Evolutionary conservation across 2,329 filamentous ascomycete genomes (phyloP).

Genomic region (Fusarium sp.): DNA sequence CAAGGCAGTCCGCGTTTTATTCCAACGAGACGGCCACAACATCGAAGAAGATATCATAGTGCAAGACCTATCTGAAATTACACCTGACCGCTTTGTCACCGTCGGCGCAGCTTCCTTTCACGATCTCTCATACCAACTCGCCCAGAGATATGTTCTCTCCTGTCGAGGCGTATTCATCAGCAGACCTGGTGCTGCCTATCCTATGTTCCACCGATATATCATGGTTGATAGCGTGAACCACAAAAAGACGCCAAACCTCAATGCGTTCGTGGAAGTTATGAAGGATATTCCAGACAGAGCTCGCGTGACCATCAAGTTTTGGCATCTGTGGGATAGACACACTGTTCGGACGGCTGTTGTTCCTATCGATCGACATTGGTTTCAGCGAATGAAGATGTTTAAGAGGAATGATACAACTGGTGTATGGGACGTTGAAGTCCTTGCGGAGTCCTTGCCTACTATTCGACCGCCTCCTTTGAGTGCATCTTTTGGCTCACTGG

Average conservation of each 20-base stretch:
- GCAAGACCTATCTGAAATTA: conserved; percentile 91
- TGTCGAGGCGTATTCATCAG: conserved; percentile 89
- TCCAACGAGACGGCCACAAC: conserved; percentile 90
- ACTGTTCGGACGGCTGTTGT: conserved; percentile 93
- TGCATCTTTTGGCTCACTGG: conserved; percentile 90
- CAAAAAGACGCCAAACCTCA: conserved; percentile 77
- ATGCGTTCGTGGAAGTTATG: conserved; percentile 65
- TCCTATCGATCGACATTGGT: conserved; percentile 95
- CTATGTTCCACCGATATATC: conserved; percentile 11
- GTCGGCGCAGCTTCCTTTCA: conserved; percentile 96
- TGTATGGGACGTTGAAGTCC: conserved; percentile 91
- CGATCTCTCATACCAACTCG: conserved; percentile 95
- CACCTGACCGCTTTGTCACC: conserved; percentile 93
- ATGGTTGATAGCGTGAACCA: conserved; percentile 84
- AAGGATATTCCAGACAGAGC: conserved; percentile 23
- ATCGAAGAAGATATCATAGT: conserved; percentile 85
- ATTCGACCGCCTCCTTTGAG: conserved; percentile 76
- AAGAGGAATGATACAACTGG: conserved; percentile 89
- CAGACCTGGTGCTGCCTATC: conserved; percentile 13
- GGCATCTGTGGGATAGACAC: conserved; percentile 59
- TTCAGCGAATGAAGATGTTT: conserved; percentile 90
- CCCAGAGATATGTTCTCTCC: conserved; percentile 90
- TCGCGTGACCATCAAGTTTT: conserved; percentile 14
- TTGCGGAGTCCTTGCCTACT: conserved; percentile 83
- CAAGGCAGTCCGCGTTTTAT: conserved; percentile 76